Percentiles rank a stretch among this genome's conserved stretches.
phyloP scores from a whole-genome alignment of 129 eudicot species.

The Pulicaria dysenterica region DNA sequence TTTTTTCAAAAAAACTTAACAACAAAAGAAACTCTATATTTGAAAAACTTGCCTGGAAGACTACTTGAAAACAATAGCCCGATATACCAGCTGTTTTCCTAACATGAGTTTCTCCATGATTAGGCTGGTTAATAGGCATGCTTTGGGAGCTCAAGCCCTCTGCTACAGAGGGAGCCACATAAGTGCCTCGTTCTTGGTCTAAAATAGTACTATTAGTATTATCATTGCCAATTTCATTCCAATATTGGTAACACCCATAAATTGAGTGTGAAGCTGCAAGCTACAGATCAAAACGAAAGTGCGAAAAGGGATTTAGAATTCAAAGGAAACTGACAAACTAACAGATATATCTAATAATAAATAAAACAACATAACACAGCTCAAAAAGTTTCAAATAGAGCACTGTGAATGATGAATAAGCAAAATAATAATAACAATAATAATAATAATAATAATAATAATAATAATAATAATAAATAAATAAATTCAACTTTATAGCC shows the following conservation, averaged over 20 bases:
- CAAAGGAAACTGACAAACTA: no score
- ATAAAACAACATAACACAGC: slow-evolving; percentile 1
- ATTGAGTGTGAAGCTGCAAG: slow-evolving; percentile 65
- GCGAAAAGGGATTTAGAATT: not conserved
- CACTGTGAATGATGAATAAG: slow-evolving; percentile 2
- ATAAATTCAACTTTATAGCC: slow-evolving; percentile 4
- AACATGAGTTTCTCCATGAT: slow-evolving; percentile 35
- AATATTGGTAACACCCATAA: slow-evolving; percentile 54
- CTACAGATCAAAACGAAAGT: slow-evolving; percentile 42
- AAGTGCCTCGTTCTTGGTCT: slow-evolving; percentile 68
- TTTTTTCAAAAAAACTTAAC: not conserved
- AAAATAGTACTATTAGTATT: slow-evolving; percentile 32
- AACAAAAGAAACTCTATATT: not conserved
- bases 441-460: no score
- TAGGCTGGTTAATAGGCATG: slow-evolving; percentile 34
- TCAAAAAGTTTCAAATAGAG: not conserved
- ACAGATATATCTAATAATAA: not conserved
- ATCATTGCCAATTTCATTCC: slow-evolving; percentile 35
- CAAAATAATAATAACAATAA: no score
- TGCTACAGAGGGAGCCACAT: slow-evolving; percentile 46
- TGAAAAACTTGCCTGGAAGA: slow-evolving; percentile 69
- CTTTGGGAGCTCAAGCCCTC: slow-evolving; percentile 38
- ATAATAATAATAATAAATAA: no score
- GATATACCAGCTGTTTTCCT: slow-evolving; percentile 47
- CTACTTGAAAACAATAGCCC: slow-evolving; percentile 69